Evolutionary conservation across 805 yeast species (phyloP).

Genomic region (Monosporozyma servazzii): DNA sequence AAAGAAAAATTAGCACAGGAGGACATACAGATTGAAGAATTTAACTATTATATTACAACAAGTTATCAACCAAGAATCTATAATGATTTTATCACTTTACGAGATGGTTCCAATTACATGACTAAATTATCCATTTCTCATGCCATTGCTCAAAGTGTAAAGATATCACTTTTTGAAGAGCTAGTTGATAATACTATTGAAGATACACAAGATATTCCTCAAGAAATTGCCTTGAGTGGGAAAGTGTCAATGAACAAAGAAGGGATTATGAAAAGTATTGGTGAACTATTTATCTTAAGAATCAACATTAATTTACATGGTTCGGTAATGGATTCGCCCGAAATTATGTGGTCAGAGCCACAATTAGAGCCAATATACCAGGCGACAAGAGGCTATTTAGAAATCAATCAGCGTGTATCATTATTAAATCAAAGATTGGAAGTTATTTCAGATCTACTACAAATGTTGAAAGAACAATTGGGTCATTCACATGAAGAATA

Average conservation of each 20-base stretch:
- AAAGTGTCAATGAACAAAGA: conserved; percentile 90
- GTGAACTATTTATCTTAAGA: conserved; percentile 83
- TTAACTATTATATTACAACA: conserved; percentile 88
- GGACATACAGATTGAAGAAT: conserved; percentile 89
- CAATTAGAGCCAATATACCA: conserved; percentile 95
- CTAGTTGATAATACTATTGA: conserved; percentile 93
- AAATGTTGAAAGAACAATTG: conserved; percentile 93
- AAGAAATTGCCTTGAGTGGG: conserved; percentile 89
- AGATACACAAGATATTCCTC: conserved; percentile 95
- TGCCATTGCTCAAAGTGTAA: conserved; percentile 92
- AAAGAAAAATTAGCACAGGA: conserved; percentile 75
- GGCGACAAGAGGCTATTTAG: conserved; percentile 91
- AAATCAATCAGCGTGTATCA: conserved; percentile 88
- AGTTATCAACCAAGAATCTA: conserved; percentile 92
- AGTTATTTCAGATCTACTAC: conserved; percentile 84
- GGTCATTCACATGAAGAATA: conserved; percentile 94
- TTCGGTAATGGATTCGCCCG: conserved; percentile 90
- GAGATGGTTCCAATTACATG: conserved; percentile 88
- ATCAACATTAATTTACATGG: conserved; percentile 79
- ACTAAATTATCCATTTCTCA: conserved; percentile 86
- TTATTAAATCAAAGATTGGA: conserved; percentile 85
- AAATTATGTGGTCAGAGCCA: conserved; percentile 98
- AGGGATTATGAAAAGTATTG: conserved; percentile 94
- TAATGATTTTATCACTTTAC: conserved; percentile 86
- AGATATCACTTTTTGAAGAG: conserved; percentile 91